Evolutionary conservation across 2,329 filamentous ascomycete genomes (phyloP).

Genomic region (Hypoxylon sp.): DNA sequence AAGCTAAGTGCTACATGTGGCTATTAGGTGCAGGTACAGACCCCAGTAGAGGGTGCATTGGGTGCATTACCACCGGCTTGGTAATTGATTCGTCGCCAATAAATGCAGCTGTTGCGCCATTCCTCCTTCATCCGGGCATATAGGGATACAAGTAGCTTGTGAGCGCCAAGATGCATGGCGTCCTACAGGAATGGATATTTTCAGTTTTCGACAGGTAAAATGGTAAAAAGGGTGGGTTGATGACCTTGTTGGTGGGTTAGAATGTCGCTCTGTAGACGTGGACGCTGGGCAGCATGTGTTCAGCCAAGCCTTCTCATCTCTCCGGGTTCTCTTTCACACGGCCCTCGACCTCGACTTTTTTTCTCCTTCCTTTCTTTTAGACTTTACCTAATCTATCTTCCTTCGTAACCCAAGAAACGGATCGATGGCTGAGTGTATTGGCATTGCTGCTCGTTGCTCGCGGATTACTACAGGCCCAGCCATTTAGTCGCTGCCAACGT

Average conservation of each 20-base stretch:
- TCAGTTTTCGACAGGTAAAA: not conserved
- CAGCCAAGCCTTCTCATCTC: conserved; percentile 29
- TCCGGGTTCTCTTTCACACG: conserved; percentile 18
- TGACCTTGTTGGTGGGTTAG: not conserved
- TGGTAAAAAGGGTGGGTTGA: not conserved
- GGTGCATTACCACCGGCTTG: conserved; percentile 21
- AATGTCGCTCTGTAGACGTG: conserved; percentile 2
- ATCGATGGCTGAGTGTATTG: conserved; percentile 8
- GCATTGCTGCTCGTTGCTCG: not conserved
- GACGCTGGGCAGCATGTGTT: conserved; percentile 2
- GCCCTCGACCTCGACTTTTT: conserved; percentile 11
- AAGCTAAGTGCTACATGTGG: not conserved
- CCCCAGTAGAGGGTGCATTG: conserved; percentile 8
- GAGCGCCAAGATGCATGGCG: conserved; percentile 33
- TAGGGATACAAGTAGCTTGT: conserved; percentile 21
- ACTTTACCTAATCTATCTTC: not conserved
- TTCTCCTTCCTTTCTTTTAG: conserved; percentile 11
- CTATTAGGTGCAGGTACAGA: conserved; percentile 10
- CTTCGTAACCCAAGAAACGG: conserved; percentile 11
- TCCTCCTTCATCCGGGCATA: conserved; percentile 18
- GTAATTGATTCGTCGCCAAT: conserved; percentile 23
- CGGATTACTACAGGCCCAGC: conserved; percentile 1
- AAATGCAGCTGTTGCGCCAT: conserved; percentile 6
- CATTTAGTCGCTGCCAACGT: conserved; percentile 11
- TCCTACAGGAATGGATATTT: conserved; percentile 14